These are phyloP conservation scores for Saccharomycopsis sp. DNA, from an alignment of 805 yeast genomes.

Conservation along the genomic window DNA sequence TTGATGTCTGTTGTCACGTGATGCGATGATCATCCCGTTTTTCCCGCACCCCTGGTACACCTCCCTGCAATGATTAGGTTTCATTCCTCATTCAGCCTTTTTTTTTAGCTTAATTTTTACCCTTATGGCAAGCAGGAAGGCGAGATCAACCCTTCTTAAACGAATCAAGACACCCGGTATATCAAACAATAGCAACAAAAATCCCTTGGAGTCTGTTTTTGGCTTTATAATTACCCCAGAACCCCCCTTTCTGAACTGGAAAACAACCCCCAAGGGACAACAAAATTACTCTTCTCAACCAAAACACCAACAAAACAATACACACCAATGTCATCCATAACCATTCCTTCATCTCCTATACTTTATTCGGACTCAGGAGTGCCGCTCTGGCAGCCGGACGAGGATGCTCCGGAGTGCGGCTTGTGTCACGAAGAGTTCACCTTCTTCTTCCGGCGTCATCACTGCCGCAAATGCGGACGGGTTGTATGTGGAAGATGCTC, in stretches of 20 bases:
- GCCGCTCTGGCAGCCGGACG: constrained; percentile 71
- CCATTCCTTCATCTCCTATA: background rate
- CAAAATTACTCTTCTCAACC: too few relatives aligned
- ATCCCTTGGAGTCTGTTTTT: too few relatives aligned
- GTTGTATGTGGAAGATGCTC: constrained; percentile 73
- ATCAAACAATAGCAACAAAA: too few relatives aligned
- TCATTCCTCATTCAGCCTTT: background rate
- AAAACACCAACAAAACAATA: background rate
- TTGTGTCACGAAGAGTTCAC: constrained; percentile 48
- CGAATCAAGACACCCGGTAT: background rate
- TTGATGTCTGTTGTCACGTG: too few relatives aligned
- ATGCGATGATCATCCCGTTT: background rate
- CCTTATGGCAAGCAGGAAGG: background rate
- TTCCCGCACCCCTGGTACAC: background rate
- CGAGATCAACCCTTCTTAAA: background rate
- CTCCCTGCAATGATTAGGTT: background rate
- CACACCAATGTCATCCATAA: background rate
- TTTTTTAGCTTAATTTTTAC: background rate
- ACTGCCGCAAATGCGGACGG: constrained; percentile 75
- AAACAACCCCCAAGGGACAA: too few relatives aligned
- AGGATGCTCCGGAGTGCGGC: constrained; percentile 43
- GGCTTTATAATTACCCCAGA: background rate
- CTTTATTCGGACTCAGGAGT: constrained; percentile 19
- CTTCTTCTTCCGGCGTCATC: constrained; percentile 69
- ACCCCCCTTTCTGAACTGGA: background rate